Base-by-base conservation (phyloP, 768 basidiomycete species). In the Termitomyces heimii region DNA sequence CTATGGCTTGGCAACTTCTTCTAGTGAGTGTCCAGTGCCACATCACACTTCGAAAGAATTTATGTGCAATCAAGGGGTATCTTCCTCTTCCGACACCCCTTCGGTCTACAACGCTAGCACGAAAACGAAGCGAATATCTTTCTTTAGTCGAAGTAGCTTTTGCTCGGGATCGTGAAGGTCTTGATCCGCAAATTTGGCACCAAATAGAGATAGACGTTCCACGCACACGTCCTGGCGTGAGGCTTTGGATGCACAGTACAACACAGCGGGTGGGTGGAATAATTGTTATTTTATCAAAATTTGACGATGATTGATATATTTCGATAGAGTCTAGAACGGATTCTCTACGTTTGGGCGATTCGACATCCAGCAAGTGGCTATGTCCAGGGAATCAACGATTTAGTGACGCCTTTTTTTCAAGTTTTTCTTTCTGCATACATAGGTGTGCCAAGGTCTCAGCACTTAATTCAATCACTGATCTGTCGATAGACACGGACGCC, bases 121-220 rank as follows among this genome's bases (percentile, higher is more conserved):
- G 94, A 48, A 99, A 98, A 74, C 84, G 97, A 44, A 84, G 85
- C 64, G 97, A 98, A 71, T 98, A 98, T 69, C 80, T 83, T 40
- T 90, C 90, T 16, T 80, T 98, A 59, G 95, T 96, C 8, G 84
- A 92, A 62, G 77, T 94, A 18, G 88, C 97, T 16, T 99, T 98
- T 69, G 85, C 89, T 13, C 82, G 91, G 39, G 93, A 93, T 57
- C 82, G 84, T 31, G 86, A 89, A 56, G 86, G 89, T 0, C 79
- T 96, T 31, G 96, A 99, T 71, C 93, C 94, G 65, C 90, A 92
- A 71, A 96, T 98, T 67, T 98, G 97, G 97, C 97, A 98, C 73
- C 97, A 99, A 71, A 98, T 98, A 64, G 93, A 94, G 67, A 98
- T 98, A 58, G 97, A 99, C 66, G 96, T 98, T 6, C 97, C 97